A percentile compares a stretch with the other conserved stretches of the same genome.
Conservation (phyloP, 306 rosid genomes). For the Glycine soja region DNA sequence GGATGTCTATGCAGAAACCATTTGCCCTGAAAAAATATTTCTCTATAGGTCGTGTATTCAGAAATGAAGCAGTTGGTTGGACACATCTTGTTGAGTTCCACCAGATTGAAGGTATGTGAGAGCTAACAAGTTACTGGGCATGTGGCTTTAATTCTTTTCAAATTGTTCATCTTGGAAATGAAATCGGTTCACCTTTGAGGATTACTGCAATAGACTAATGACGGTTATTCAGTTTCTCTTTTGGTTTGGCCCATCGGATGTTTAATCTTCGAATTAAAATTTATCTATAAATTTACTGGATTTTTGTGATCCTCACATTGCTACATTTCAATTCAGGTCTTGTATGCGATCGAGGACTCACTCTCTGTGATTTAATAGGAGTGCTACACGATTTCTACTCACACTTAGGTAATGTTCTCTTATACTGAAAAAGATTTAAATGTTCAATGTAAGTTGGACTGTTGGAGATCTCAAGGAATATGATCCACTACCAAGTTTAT, state of each 20-base stretch:
- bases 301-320: neutral
- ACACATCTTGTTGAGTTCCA: constrained; percentile 99
- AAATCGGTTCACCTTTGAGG: constrained; percentile 9
- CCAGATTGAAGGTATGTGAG: constrained; percentile 88
- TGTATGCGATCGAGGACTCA: constrained; percentile 90
- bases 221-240: neutral
- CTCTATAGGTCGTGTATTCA: constrained; percentile 96
- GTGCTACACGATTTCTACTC: constrained; percentile 88
- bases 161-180: constrained; percentile 24
- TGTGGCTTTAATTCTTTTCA: constrained; percentile 25
- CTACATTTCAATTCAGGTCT: constrained; percentile 63
- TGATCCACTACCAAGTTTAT: constrained; percentile 10
- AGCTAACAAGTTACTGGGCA: constrained; percentile 30
- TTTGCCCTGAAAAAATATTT: constrained; percentile 85
- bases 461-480: neutral
- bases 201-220: neutral
- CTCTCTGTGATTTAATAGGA: constrained; percentile 87
- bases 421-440: constrained; percentile 7
- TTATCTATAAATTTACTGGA: neutral
- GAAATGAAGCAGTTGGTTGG: constrained; percentile 97
- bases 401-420: constrained; percentile 68
- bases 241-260: neutral
- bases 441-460: neutral
- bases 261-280: constrained; percentile 14
- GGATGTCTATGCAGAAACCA: constrained; percentile 69